These are phyloP conservation scores for Neurospora sp. DNA, from an alignment of 495 filamentous ascomycete genomes.

Conservation along the genomic window DNA sequence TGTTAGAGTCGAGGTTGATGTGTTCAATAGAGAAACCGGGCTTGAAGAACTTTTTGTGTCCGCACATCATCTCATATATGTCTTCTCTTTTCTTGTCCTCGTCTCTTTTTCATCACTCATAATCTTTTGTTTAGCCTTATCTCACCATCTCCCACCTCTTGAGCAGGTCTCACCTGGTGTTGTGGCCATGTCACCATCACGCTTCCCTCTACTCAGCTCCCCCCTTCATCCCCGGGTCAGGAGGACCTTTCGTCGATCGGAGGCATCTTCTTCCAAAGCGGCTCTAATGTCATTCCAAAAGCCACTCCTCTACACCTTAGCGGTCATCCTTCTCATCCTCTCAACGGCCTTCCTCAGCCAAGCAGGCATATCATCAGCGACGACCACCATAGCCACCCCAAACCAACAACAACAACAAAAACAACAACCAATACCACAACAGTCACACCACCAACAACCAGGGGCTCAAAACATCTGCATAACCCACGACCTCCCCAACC, in stretches of 20 bases:
- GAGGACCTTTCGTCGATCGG: constrained; percentile 7
- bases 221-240: constrained; percentile 9
- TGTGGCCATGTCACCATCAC: constrained; percentile 16
- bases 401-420: not conserved
- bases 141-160: not conserved
- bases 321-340: constrained; percentile 11
- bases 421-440: not conserved
- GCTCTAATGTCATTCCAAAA: constrained; percentile 7
- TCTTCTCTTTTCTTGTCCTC: not conserved
- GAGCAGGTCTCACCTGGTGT: not conserved
- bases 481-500: constrained; percentile 26
- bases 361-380: not conserved
- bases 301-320: constrained; percentile 16
- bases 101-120: not conserved
- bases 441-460: not conserved
- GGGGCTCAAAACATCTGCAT: constrained; percentile 21
- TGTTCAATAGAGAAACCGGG: not conserved
- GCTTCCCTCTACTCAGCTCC: constrained; percentile 13
- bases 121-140: not conserved
- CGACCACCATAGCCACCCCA: too few species aligned
- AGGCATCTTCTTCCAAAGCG: constrained; percentile 13
- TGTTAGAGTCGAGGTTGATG: constrained; percentile 1
- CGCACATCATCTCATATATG: not conserved
- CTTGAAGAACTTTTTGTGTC: not conserved
- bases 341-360: constrained; percentile 15